These are phyloP conservation scores for Termitomyces sp. DNA, from an alignment of 768 basidiomycete genomes.

Conservation along the genomic window DNA sequence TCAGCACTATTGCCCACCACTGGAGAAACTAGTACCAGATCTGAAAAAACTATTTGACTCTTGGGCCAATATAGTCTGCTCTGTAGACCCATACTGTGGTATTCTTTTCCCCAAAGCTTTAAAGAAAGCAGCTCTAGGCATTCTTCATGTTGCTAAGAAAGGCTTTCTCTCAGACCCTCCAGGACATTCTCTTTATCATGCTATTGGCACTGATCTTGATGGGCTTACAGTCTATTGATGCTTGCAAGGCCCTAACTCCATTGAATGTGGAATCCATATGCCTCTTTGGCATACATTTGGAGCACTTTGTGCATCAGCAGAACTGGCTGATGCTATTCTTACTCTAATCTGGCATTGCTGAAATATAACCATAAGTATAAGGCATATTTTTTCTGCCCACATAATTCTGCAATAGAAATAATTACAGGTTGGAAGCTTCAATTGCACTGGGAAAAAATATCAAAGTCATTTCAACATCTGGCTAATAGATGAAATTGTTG, in stretches of 20 bases:
- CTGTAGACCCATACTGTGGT: background rate
- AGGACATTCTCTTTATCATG: background rate
- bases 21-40: background rate
- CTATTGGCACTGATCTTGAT: background rate
- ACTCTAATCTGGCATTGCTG: background rate
- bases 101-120: background rate
- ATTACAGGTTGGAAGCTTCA: slow-evolving; percentile 7
- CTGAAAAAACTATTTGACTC: background rate
- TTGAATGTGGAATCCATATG: slow-evolving; percentile 4
- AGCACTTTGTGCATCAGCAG: background rate
- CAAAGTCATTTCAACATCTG: background rate
- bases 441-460: background rate
- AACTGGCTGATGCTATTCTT: background rate
- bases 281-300: background rate
- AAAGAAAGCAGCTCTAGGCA: background rate
- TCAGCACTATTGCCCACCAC: background rate
- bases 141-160: background rate
- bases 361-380: background rate
- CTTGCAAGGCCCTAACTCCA: background rate
- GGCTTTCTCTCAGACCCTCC: background rate
- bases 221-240: background rate
- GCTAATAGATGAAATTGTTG: background rate
- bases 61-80: background rate
- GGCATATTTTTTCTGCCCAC: too few species aligned
- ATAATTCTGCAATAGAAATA: too few species aligned